Base-by-base conservation (phyloP, 1,284 basidiomycete species). In the Golubevia pallescens region DNA sequence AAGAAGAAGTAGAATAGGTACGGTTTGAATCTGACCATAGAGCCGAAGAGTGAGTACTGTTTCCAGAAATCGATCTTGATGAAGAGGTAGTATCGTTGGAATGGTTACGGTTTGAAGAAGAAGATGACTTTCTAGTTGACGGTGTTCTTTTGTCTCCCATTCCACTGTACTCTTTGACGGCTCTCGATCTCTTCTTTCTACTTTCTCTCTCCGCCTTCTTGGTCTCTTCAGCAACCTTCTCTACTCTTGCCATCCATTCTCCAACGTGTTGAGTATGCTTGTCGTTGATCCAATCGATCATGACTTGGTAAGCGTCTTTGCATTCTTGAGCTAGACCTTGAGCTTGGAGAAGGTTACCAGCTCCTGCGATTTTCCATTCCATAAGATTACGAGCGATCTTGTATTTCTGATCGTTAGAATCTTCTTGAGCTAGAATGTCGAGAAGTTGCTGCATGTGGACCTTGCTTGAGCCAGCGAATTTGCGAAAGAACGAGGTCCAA, bases 401-500 rank as follows among this genome's bases (percentile, higher is more conserved):
- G 28, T 28, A 28, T 28, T 28, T 28, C 28, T 28, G 28, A 28
- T 28, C 28, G 28, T 28, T 28, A 28, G 28, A 28, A 28, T 28
- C 28, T 28, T 28, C 28, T 28, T 28, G 28, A 28, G 28, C 28
- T 28, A 28, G 28, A 28, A 28, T 28, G 28, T 28, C 28, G 28
- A 28, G 28, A 28, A 28, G 28, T 28, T 28, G 28, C 28, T 28
- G 28, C 28, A 28, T 28, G 28, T 28, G 28, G 28, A 28, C 28
- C 28, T 28, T 28, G 28, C 28, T 28, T n/a, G 65, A 64, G 14
- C 60, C 48, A 0, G 75, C 75, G 28, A 71, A 83, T 10, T 67
- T 67, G 20, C 69, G 70, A 1, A 68, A 58, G 63, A 81, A 81
- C 13, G 62, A 19, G 1, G 78, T 77, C 79, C 81, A 85, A 16